These are phyloP conservation scores for Penicillium ucsense DNA, from an alignment of 495 filamentous ascomycete genomes.

Conservation along the genomic window DNA sequence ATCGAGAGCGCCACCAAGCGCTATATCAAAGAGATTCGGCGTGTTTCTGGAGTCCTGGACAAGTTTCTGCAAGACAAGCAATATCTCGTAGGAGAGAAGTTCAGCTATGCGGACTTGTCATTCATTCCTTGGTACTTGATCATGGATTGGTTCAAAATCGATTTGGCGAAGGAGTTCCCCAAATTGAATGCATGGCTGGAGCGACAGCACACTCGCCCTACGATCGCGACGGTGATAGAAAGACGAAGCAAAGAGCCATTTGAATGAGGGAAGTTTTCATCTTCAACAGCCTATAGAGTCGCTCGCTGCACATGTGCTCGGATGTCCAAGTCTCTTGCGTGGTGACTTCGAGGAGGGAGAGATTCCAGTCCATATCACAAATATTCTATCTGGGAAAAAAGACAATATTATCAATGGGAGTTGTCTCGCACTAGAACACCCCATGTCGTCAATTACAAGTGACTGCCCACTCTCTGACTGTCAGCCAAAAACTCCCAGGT, in stretches of 20 bases:
- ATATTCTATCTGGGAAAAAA: too few species aligned
- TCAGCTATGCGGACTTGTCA: conserved; percentile 48
- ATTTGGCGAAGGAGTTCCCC: conserved; percentile 31
- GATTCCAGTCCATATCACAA: too few species aligned
- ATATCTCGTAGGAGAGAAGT: conserved; percentile 51
- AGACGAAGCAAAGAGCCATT: conserved; percentile 15
- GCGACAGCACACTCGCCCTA: conserved; percentile 27
- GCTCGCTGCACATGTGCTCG: too few species aligned
- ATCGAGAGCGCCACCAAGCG: conserved; percentile 47
- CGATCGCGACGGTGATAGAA: conserved; percentile 30
- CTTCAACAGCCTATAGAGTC: too few species aligned
- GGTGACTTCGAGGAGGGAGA: too few species aligned
- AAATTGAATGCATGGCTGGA: conserved; percentile 34
- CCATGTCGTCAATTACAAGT: too few species aligned
- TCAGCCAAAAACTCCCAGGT: too few species aligned
- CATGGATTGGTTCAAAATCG: conserved; percentile 10
- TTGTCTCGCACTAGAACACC: too few species aligned
- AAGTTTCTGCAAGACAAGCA: conserved; percentile 37
- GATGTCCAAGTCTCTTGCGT: too few species aligned
- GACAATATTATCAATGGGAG: too few species aligned
- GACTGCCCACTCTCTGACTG: too few species aligned
- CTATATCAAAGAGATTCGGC: conserved; percentile 50
- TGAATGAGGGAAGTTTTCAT: too few species aligned
- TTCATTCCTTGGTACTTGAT: conserved; percentile 46
- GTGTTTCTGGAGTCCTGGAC: conserved; percentile 52